These are phyloP conservation scores for Aristolochia fimbriata DNA, from an alignment of 164 flowering plant genomes.

Conservation along the genomic window DNA sequence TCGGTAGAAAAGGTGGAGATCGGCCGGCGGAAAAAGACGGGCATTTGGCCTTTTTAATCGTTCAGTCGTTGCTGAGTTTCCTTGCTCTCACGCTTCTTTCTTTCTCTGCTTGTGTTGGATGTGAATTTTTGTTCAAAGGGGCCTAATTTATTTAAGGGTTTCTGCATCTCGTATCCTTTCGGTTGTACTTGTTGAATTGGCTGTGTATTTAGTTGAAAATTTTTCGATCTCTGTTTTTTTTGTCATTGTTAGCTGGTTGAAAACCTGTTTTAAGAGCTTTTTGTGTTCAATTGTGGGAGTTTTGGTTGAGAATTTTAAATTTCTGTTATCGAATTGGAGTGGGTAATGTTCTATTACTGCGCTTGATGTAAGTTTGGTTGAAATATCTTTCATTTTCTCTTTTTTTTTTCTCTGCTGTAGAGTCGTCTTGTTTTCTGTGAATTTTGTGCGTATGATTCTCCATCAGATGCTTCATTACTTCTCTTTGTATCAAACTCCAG, in stretches of 20 bases:
- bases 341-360: background rate
- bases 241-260: too few species aligned
- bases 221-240: too few species aligned
- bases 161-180: background rate
- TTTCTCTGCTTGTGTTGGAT: slow-evolving; percentile 5
- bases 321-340: too few species aligned
- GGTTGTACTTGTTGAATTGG: background rate
- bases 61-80: slow-evolving; percentile 4
- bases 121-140: background rate
- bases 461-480: slow-evolving; percentile 47
- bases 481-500: slow-evolving; percentile 15
- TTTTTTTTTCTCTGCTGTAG: background rate
- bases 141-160: too few species aligned
- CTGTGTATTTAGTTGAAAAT: background rate
- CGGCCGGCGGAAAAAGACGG: slow-evolving; percentile 10
- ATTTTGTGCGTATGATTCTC: slow-evolving; percentile 5
- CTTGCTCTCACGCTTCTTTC: background rate
- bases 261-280: background rate
- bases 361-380: background rate
- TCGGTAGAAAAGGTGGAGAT: slow-evolving; percentile 14
- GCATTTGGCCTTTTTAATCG: background rate
- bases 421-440: background rate
- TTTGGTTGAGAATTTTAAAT: background rate
- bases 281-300: background rate
- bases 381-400: too few species aligned